phyloP scores from a whole-genome alignment of 257 asterid species.

The Nicotiana benthamiana region DNA sequence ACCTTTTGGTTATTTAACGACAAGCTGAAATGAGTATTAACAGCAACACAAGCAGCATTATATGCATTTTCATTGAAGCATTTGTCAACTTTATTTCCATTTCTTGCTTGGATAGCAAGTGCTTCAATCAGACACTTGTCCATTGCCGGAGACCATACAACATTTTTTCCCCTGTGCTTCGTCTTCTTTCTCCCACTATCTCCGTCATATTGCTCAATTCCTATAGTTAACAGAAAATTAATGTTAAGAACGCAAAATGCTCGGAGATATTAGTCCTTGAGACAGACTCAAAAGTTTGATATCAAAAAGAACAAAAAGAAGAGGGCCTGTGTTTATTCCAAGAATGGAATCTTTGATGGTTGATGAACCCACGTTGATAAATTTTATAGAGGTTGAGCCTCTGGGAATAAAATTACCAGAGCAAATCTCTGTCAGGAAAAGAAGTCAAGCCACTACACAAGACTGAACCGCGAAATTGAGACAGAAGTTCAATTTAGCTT shows the following conservation, averaged over 20 bases:
- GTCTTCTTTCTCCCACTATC: slow-evolving; percentile 1
- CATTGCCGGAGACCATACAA: slow-evolving; percentile 8
- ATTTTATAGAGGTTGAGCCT: neutral
- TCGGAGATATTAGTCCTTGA: neutral
- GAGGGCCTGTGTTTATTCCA: neutral
- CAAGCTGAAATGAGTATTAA: slow-evolving; percentile 1
- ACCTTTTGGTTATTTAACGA: slow-evolving; percentile 7
- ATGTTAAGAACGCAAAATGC: neutral
- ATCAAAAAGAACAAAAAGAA: neutral
- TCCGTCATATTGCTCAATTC: neutral
- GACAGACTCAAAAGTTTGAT: neutral
- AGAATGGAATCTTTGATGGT: neutral
- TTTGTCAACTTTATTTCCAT: slow-evolving; percentile 10
- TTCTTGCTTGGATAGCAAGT: slow-evolving; percentile 8
- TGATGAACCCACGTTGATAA: neutral
- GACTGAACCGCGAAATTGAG: neutral
- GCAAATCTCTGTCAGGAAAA: neutral
- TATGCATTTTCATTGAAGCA: slow-evolving; percentile 8
- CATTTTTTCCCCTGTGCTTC: slow-evolving; percentile 8
- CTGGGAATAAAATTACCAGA: neutral
- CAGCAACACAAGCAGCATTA: slow-evolving; percentile 2
- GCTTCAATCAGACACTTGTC: slow-evolving; percentile 9
- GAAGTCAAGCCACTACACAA: neutral
- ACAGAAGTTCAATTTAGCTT: neutral
- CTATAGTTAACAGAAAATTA: neutral